Percentiles rank a stretch among this genome's conserved stretches.
Evolutionary conservation across 495 filamentous ascomycete species (phyloP).

Genomic region (Trichoderma gamsii): DNA sequence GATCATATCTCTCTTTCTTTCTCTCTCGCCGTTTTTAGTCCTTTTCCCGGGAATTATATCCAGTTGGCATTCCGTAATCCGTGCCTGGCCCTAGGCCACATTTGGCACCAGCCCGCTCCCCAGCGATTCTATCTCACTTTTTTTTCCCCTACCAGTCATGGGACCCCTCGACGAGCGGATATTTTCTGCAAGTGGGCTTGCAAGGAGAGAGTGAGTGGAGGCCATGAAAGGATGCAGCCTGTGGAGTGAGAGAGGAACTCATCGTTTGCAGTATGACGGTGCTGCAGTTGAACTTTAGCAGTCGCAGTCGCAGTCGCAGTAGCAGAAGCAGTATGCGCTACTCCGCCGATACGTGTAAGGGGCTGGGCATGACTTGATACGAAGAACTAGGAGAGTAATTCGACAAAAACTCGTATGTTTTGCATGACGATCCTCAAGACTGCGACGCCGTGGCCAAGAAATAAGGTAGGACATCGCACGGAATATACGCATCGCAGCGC

Average conservation of each 20-base stretch:
- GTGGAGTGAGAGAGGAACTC: not conserved
- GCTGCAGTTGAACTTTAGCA: not conserved
- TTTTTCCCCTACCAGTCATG: not conserved
- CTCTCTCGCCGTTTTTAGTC: not conserved
- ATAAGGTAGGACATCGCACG: too few species aligned
- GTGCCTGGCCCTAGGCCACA: not conserved
- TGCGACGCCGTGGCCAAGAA: not conserved
- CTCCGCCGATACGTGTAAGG: too few species aligned
- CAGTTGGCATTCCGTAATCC: not conserved
- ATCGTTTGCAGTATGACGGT: not conserved
- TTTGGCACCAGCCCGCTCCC: not conserved
- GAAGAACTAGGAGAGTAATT: too few species aligned
- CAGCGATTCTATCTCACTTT: not conserved
- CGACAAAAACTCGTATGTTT: not conserved
- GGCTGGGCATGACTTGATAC: too few species aligned
- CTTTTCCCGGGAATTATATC: constrained; percentile 4
- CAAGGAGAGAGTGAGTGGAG: not conserved
- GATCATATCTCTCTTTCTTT: not conserved
- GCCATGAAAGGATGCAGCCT: not conserved
- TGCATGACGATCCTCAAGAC: not conserved
- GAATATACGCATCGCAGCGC: not conserved
- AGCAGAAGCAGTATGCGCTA: too few species aligned
- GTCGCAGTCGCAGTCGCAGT: not conserved
- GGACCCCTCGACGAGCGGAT: constrained; percentile 3
- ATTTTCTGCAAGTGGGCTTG: not conserved